Percentiles rank a stretch among this genome's conserved stretches.
These are phyloP conservation scores for Xylaria palmicola DNA, from an alignment of 495 filamentous ascomycete genomes.

Conservation along the genomic window DNA sequence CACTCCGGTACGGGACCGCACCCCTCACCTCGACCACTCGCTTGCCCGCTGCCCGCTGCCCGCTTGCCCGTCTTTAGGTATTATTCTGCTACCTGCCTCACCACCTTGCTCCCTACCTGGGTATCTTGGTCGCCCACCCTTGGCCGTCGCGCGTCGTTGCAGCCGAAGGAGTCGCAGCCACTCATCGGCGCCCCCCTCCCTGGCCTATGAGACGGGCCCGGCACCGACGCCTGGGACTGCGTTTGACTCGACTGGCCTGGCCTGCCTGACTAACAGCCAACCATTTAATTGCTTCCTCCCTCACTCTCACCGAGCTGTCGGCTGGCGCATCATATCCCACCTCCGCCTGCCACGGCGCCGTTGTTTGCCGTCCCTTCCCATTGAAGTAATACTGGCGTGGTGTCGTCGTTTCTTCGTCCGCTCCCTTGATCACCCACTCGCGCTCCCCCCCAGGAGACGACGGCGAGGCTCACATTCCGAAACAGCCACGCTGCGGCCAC, in stretches of 20 bases:
- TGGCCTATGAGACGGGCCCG: background rate
- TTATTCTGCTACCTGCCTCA: background rate
- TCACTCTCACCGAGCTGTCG: conserved; percentile 14
- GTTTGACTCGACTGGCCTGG: background rate
- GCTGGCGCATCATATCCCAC: background rate
- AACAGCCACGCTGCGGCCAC: conserved; percentile 1
- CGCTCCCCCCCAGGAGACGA: background rate
- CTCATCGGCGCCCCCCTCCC: conserved; percentile 1
- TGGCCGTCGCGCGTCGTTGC: background rate
- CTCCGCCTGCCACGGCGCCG: background rate
- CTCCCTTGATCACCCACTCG: background rate
- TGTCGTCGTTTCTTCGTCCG: background rate
- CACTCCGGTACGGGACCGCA: background rate
- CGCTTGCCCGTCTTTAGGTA: too few relatives aligned
- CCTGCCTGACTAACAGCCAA: background rate
- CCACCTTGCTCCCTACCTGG: too few relatives aligned
- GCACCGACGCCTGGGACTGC: conserved; percentile 2
- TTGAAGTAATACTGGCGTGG: background rate
- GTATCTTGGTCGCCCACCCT: too few relatives aligned
- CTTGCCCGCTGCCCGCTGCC: background rate
- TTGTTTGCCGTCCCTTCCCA: background rate
- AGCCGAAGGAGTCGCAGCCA: background rate
- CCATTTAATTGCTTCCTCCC: conserved; percentile 10
- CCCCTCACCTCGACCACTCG: background rate
- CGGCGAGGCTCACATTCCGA: background rate